phyloP scores from a whole-genome alignment of 352 stramenopile genomes.

The Globisporangium parvum region DNA sequence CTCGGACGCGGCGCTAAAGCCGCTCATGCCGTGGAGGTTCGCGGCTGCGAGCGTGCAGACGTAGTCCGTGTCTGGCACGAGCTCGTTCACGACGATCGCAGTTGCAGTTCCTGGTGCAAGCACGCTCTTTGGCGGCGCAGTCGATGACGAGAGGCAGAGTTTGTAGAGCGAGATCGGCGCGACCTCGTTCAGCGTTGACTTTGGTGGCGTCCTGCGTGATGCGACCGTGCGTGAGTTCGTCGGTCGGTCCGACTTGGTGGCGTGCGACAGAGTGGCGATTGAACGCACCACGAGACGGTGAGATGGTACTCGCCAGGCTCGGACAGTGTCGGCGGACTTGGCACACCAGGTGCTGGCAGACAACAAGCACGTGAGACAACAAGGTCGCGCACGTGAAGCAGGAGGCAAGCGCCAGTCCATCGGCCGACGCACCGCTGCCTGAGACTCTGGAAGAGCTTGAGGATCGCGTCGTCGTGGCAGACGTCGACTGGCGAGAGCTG shows the following conservation, averaged over 20 bases:
- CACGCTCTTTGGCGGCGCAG: conserved; percentile 9
- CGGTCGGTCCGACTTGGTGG: background rate
- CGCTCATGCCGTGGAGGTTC: conserved; percentile 51
- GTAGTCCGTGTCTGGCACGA: conserved; percentile 40
- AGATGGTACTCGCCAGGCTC: conserved; percentile 18
- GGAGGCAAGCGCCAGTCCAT: background rate
- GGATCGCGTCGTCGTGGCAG: conserved; percentile 34
- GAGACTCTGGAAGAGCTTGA: conserved; percentile 35
- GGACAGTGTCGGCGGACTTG: conserved; percentile 18
- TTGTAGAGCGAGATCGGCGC: conserved; percentile 65
- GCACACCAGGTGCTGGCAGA: conserved; percentile 28
- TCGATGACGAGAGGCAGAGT: conserved; percentile 23
- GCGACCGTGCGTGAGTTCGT: background rate
- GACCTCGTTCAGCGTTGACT: conserved; percentile 32
- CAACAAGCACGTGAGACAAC: background rate
- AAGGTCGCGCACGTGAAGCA: background rate
- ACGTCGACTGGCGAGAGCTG: conserved; percentile 57
- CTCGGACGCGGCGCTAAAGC: conserved; percentile 32
- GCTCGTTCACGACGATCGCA: conserved; percentile 19
- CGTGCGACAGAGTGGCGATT: background rate
- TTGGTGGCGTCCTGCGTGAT: conserved; percentile 21
- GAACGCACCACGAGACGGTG: conserved; percentile 29
- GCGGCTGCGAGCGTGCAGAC: conserved; percentile 36
- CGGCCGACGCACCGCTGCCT: conserved; percentile 27
- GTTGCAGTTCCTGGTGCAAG: conserved; percentile 28